Percentiles rank a stretch among this genome's conserved stretches.
Conservation (phyloP, 495 filamentous ascomycete genomes). For the Talaromyces nanjingensis region DNA sequence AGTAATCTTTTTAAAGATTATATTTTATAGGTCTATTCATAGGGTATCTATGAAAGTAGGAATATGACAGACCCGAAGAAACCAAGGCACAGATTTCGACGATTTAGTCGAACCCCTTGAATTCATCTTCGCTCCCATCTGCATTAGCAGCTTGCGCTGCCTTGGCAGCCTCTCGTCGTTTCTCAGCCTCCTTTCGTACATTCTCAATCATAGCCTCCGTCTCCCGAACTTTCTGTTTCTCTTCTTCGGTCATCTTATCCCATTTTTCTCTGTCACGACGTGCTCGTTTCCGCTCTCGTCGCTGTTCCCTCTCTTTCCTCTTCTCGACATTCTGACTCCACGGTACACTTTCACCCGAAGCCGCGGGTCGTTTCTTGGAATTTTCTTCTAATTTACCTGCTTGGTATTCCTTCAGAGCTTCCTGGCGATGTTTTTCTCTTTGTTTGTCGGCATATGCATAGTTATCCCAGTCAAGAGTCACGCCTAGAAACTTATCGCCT, state of each 20-base stretch:
- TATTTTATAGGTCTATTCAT: too few species aligned
- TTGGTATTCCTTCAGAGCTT: conserved; percentile 35
- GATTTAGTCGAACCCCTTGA: conserved; percentile 36
- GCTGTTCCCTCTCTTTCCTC: conserved; percentile 54
- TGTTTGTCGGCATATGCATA: conserved; percentile 72
- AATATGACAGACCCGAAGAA: background rate
- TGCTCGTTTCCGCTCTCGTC: conserved; percentile 68
- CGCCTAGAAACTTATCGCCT: conserved; percentile 56
- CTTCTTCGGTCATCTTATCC: conserved; percentile 65
- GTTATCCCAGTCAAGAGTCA: conserved; percentile 50
- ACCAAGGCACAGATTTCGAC: background rate
- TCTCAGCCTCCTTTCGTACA: conserved; percentile 55
- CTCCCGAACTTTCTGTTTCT: conserved; percentile 61
- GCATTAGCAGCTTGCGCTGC: conserved; percentile 8
- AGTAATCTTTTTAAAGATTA: too few species aligned
- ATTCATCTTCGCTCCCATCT: conserved; percentile 27
- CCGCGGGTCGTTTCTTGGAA: conserved; percentile 21
- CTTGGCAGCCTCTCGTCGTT: conserved; percentile 21
- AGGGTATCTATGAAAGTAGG: conserved; percentile 4
- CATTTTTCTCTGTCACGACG: conserved; percentile 62
- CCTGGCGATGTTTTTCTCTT: conserved; percentile 63
- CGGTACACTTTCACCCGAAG: conserved; percentile 51
- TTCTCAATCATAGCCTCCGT: conserved; percentile 66
- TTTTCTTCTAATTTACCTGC: conserved; percentile 22
- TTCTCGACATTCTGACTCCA: conserved; percentile 80